These are phyloP conservation scores for Pleurotus citrinopileatus DNA, from an alignment of 768 basidiomycete genomes.

Conservation along the genomic window DNA sequence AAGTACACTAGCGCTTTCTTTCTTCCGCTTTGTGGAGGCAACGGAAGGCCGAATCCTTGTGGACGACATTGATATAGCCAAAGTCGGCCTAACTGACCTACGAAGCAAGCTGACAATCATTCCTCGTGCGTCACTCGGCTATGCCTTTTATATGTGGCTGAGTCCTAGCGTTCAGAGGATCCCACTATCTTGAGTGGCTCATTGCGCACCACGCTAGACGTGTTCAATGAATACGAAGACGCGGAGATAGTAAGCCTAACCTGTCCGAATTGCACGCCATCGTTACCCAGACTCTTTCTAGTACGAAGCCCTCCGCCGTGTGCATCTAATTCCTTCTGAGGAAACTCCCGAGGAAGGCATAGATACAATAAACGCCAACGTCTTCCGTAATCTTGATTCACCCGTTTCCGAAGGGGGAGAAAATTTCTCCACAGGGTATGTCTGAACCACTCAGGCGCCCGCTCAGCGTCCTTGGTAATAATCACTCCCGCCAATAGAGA, in stretches of 20 bases:
- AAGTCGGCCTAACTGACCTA: slow-evolving; percentile 79
- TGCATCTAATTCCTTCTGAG: slow-evolving; percentile 70
- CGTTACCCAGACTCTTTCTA: slow-evolving; percentile 21
- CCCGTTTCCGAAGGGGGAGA: slow-evolving; percentile 82
- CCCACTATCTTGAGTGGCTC: slow-evolving; percentile 86
- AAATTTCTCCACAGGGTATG: slow-evolving; percentile 83
- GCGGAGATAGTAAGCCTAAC: slow-evolving; percentile 62
- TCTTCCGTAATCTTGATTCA: slow-evolving; percentile 75
- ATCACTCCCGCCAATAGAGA: slow-evolving; percentile 36
- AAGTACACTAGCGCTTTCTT: slow-evolving; percentile 77
- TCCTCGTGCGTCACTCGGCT: slow-evolving; percentile 47
- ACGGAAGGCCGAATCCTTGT: slow-evolving; percentile 70
- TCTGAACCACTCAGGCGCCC: not conserved
- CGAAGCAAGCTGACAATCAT: slow-evolving; percentile 76
- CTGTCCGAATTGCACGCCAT: too few relatives aligned
- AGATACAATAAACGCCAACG: slow-evolving; percentile 62
- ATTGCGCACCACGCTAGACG: slow-evolving; percentile 76
- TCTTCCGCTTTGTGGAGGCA: slow-evolving; percentile 88
- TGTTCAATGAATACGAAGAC: slow-evolving; percentile 85
- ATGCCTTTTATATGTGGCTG: not conserved
- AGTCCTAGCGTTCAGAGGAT: slow-evolving; percentile 56
- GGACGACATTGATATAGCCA: slow-evolving; percentile 77
- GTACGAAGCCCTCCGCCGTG: slow-evolving; percentile 83
- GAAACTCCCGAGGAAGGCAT: slow-evolving; percentile 43
- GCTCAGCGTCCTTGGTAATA: slow-evolving; percentile 5